Conservation (phyloP, 164 flowering plant species). For the Vitis riparia region DNA sequence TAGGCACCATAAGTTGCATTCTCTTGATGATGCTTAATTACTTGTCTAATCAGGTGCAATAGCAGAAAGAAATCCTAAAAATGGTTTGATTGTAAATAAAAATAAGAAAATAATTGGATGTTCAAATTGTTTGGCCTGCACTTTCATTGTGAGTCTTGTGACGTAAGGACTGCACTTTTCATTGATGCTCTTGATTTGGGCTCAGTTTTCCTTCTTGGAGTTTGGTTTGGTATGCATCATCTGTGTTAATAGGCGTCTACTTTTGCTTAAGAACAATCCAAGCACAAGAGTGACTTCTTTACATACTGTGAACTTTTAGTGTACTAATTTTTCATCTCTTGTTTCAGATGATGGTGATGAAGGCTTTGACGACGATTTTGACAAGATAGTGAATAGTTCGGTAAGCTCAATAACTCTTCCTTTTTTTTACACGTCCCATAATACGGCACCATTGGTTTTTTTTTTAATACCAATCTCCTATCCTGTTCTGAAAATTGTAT, state of each 20-base stretch:
- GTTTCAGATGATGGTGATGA: slow-evolving; percentile 61
- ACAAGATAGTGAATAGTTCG: slow-evolving; percentile 67
- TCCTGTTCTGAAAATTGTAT: neutral
- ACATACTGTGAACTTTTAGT: neutral
- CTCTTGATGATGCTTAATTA: neutral
- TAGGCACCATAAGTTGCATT: neutral
- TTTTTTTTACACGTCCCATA: neutral
- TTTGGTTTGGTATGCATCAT: neutral
- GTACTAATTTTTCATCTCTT: slow-evolving; percentile 3
- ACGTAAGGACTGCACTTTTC: neutral
- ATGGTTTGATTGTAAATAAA: neutral
- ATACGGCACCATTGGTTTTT: too few relatives aligned
- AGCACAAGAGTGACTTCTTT: neutral
- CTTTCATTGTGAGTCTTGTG: neutral
- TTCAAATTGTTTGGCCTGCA: neutral
- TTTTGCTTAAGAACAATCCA: too few relatives aligned
- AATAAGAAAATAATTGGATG: neutral
- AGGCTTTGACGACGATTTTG: slow-evolving; percentile 85
- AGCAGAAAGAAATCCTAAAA: neutral
- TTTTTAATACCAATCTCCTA: neutral
- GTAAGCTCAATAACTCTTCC: slow-evolving; percentile 40
- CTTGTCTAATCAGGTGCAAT: neutral
- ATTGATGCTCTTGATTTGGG: slow-evolving; percentile 1
- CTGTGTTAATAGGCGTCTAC: neutral
- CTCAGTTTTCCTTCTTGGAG: neutral